Conservation (phyloP, 345 rosid genomes). For the Brassica carinata region DNA sequence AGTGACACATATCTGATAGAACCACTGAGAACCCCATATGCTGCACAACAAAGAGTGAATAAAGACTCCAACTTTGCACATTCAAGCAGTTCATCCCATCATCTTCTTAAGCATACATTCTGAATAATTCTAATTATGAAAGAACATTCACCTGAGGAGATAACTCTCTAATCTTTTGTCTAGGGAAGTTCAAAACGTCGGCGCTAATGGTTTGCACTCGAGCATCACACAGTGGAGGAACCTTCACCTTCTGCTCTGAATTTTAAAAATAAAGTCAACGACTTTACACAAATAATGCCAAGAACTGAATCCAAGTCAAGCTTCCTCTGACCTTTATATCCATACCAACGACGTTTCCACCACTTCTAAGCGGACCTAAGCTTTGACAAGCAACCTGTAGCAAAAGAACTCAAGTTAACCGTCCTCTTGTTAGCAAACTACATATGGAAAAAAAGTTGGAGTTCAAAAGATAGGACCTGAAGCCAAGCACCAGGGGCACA, state of each 20-base stretch:
- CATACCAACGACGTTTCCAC: slow-evolving; percentile 83
- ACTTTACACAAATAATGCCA: slow-evolving; percentile 21
- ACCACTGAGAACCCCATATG: slow-evolving; percentile 73
- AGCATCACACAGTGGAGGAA: slow-evolving; percentile 82
- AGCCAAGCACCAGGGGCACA: slow-evolving; percentile 99
- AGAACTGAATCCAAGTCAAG: slow-evolving; percentile 14
- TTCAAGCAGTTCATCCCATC: background rate
- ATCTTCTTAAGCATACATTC: background rate
- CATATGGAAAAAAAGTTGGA: background rate
- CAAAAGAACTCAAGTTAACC: slow-evolving; percentile 4
- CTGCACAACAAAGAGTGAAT: slow-evolving; percentile 42
- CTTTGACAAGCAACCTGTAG: slow-evolving; percentile 90
- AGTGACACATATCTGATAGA: slow-evolving; percentile 92
- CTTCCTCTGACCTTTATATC: slow-evolving; percentile 73
- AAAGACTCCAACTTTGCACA: slow-evolving; percentile 7
- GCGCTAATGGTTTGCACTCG: slow-evolving; percentile 84
- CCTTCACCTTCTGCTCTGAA: slow-evolving; percentile 91
- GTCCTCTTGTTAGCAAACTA: background rate
- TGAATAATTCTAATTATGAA: slow-evolving; percentile 3
- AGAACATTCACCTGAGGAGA: slow-evolving; percentile 66
- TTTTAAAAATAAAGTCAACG: slow-evolving; percentile 11
- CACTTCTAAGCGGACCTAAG: slow-evolving; percentile 77
- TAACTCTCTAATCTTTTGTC: slow-evolving; percentile 57
- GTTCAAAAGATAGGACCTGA: slow-evolving; percentile 51
- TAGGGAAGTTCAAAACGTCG: slow-evolving; percentile 68